phyloP scores from a whole-genome alignment of 371 early-diverging fungal species.

The Mucor circinelloides region DNA sequence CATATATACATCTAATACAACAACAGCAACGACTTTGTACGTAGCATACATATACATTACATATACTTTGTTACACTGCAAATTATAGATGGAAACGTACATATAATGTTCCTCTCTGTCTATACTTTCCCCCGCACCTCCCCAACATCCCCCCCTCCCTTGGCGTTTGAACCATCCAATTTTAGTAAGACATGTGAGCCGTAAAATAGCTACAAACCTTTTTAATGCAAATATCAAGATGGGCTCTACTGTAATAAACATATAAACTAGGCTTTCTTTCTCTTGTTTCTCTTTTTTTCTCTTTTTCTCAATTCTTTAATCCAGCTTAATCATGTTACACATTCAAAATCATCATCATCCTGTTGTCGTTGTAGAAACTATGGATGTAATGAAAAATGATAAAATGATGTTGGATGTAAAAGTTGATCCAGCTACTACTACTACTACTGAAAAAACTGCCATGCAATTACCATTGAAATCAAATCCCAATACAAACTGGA shows the following conservation, averaged over 20 bases:
- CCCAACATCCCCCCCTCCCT: background rate
- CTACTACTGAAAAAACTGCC: background rate
- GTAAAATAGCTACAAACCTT: conserved; percentile 4
- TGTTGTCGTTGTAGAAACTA: background rate
- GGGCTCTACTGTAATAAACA: background rate
- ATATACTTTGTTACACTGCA: background rate
- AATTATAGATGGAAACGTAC: background rate
- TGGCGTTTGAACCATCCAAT: conserved; percentile 6
- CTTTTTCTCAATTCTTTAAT: background rate
- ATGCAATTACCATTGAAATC: background rate
- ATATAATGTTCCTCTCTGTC: background rate
- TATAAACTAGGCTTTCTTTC: background rate
- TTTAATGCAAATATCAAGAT: conserved; percentile 9
- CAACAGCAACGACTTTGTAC: background rate
- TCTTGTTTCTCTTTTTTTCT: background rate
- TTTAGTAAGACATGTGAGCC: conserved; percentile 15
- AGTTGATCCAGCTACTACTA: background rate
- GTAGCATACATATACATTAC: background rate
- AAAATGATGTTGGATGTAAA: background rate
- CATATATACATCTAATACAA: background rate
- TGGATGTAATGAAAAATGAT: background rate
- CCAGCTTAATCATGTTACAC: conserved; percentile 1
- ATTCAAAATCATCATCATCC: conserved; percentile 1
- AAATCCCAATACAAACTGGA: background rate
- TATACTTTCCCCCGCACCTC: background rate